Base-by-base conservation (phyloP, 208 protist species). In the Zelonia costaricensis region DNA sequence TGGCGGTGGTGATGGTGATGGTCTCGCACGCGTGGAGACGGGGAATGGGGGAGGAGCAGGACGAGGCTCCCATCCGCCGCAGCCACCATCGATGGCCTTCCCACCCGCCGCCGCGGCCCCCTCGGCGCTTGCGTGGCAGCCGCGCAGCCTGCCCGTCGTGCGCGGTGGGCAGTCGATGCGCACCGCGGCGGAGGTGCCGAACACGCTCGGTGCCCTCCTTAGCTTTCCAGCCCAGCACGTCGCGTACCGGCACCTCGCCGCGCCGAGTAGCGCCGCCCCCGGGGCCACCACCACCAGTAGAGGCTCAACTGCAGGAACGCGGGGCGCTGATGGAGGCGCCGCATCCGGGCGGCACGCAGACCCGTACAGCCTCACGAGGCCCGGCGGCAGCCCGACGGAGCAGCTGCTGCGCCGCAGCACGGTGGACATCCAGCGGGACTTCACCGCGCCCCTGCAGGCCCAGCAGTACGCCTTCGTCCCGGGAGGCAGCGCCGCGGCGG, bases 361-460 rank as follows among this genome's bases (percentile, higher is more conserved):
- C 38, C 13, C 62, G 12, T 46, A 40, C 27, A 30, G 23, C 12
- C 40, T 2, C 39, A 36, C 15, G 20, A 18, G 13, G 18, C 2
- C 1, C 30, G 12, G 10, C 13, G 43, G n/a, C 16, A 22, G 8
- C 0, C n/a, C 33, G 38, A 47, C 31, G 20, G 22, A 20, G 56
- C 43, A 6, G 48, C 44, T 39, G n/a, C 38, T 18, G 9, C 16
- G 39, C 22, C 15, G 31, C 36, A 30, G 45, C 38, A 65, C 67
- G 18, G 70, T 69, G 31, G 73, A 83, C 58, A 47, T 88, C n/a
- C 38, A 71, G 35, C 27, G 22, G 0, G 56, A 71, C 56, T 71
- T 60, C 25, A 64, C 44, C 6, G 33, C 57, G 18, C 47, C 53
- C 20, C 8, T 46, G 22, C 56, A 71, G 56, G 48, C 56, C 9